phyloP scores from a whole-genome alignment of 305 asterid species.

The Salvia sclarea region DNA sequence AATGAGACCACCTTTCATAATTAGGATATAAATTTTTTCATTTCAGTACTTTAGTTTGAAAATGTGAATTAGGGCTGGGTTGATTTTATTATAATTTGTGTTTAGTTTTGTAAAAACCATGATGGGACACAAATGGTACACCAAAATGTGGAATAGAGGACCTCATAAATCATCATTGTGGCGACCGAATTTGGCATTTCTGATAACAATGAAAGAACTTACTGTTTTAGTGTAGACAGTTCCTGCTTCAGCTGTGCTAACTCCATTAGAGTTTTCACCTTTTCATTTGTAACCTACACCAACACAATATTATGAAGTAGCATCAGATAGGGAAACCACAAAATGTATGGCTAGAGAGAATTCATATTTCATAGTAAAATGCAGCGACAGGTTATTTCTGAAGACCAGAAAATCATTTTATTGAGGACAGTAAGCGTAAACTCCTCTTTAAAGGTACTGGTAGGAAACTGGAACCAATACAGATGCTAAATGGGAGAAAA shows the following conservation, averaged over 20 bases:
- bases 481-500: conserved; percentile 18
- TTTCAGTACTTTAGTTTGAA: too few relatives aligned
- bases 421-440: not conserved
- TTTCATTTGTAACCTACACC: conserved; percentile 88
- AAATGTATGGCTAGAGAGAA: conserved; percentile 6
- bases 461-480: not conserved
- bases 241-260: conserved; percentile 90
- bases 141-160: too few relatives aligned
- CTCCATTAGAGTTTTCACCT: conserved; percentile 92
- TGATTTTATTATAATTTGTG: too few relatives aligned
- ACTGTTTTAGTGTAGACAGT: conserved; percentile 59
- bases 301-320: conserved; percentile 26
- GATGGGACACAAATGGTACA: too few relatives aligned
- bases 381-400: not conserved
- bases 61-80: too few relatives aligned
- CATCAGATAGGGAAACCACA: conserved; percentile 12
- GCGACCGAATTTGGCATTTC: not conserved
- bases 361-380: conserved; percentile 1
- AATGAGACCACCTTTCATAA: too few relatives aligned
- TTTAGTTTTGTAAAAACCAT: too few relatives aligned
- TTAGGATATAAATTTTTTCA: too few relatives aligned
- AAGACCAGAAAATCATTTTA: conserved; percentile 9
- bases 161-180: not conserved
- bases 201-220: conserved; percentile 35
- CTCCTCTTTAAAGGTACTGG: not conserved